phyloP scores from a whole-genome alignment of 2,329 filamentous ascomycete species.

The Neonectria faginata region DNA sequence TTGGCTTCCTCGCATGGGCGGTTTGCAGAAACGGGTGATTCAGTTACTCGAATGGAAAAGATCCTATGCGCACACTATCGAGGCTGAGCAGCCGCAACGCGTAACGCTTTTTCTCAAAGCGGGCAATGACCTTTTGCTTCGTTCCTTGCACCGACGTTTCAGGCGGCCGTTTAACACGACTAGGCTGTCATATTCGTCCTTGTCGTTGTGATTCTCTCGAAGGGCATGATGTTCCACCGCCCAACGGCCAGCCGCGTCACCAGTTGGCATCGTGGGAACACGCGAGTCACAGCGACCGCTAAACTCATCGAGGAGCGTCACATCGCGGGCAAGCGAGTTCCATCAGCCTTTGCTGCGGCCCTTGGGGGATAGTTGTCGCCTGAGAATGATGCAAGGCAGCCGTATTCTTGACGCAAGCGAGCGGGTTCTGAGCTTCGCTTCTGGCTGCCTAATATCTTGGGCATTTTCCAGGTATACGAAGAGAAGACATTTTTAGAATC shows the following conservation, averaged over 20 bases:
- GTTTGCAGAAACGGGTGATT: not conserved
- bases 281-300: not conserved
- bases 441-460: not conserved
- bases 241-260: conserved; percentile 12
- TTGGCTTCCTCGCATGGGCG: not conserved
- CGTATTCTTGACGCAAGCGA: conserved; percentile 5
- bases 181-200: not conserved
- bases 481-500: not conserved
- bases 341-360: not conserved
- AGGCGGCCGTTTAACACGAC: not conserved
- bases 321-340: not conserved
- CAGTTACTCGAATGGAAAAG: not conserved
- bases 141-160: not conserved
- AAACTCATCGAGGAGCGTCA: not conserved
- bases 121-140: not conserved
- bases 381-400: conserved; percentile 20
- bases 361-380: conserved; percentile 7
- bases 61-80: not conserved
- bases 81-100: not conserved
- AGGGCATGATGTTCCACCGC: conserved; percentile 1
- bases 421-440: not conserved
- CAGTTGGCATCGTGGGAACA: conserved; percentile 3
- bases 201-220: not conserved
- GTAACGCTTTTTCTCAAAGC: not conserved
- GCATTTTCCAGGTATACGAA: not conserved